Evolutionary conservation across 345 rosid genomes (phyloP).

Genomic region (Arabis hirsuta): DNA sequence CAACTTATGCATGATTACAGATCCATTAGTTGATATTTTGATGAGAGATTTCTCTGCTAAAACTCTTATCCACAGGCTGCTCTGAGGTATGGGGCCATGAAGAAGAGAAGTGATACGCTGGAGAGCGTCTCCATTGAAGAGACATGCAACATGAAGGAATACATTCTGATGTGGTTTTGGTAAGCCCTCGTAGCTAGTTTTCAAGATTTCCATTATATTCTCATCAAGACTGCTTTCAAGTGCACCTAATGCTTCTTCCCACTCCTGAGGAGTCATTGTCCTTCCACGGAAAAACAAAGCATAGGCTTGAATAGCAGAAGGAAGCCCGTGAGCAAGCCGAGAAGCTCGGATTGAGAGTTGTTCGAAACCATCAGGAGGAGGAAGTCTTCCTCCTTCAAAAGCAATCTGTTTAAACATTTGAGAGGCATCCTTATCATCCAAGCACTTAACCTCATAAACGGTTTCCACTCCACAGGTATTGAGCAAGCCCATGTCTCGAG

Average conservation of each 20-base stretch:
- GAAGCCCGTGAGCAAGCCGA: constrained; percentile 36
- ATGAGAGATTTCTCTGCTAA: constrained; percentile 33
- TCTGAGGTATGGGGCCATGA: constrained; percentile 8
- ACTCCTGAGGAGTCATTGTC: not conserved
- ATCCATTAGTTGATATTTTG: not conserved
- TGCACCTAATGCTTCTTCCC: constrained; percentile 31
- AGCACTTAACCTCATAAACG: constrained; percentile 21
- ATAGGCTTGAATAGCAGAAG: constrained; percentile 39
- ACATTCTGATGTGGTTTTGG: not conserved
- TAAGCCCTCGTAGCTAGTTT: constrained; percentile 16
- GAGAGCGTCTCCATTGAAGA: constrained; percentile 32
- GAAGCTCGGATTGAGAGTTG: constrained; percentile 20
- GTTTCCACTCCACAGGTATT: not conserved
- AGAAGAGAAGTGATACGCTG: constrained; percentile 1
- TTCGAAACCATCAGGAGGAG: not conserved
- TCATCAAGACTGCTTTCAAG: not conserved
- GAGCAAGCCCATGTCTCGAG: constrained; percentile 25
- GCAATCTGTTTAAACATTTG: constrained; percentile 20
- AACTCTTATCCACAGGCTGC: constrained; percentile 8
- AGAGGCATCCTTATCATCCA: constrained; percentile 20
- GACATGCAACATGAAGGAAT: constrained; percentile 35
- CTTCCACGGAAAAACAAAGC: constrained; percentile 26
- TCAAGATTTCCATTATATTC: constrained; percentile 3
- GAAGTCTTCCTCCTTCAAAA: constrained; percentile 26
- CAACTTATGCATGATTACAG: constrained; percentile 17